Evolutionary conservation across 2,329 filamentous ascomycete species (phyloP).

Genomic region (Cordyceps pruinosa): DNA sequence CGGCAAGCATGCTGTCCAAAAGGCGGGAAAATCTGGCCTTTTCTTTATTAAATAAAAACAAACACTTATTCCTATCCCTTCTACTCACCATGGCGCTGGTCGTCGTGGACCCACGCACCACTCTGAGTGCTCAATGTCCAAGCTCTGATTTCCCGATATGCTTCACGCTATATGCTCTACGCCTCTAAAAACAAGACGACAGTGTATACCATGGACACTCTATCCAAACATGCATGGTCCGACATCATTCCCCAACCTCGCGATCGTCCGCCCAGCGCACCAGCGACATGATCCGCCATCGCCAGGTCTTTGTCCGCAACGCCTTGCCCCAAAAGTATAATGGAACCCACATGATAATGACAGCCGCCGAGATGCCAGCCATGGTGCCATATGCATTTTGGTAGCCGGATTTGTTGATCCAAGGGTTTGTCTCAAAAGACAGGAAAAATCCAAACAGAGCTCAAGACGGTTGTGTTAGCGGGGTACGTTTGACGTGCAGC

Average conservation of each 20-base stretch:
- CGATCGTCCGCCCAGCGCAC: conserved; percentile 46
- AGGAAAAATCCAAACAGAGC: conserved; percentile 48
- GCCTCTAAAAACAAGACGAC: background rate
- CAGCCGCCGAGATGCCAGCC: conserved; percentile 41
- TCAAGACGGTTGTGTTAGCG: background rate
- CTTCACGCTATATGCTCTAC: background rate
- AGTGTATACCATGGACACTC: background rate
- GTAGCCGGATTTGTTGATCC: conserved; percentile 46
- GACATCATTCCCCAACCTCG: conserved; percentile 45
- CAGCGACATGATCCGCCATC: conserved; percentile 40
- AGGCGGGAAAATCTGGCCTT: too few relatives aligned
- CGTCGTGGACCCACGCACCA: too few relatives aligned
- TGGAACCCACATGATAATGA: conserved; percentile 38
- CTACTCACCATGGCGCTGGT: too few relatives aligned
- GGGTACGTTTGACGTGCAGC: background rate
- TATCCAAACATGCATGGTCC: background rate
- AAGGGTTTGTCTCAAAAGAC: conserved; percentile 54
- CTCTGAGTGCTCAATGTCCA: too few relatives aligned
- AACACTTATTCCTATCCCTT: too few relatives aligned
- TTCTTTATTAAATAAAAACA: too few relatives aligned
- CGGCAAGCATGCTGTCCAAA: background rate
- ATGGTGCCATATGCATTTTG: conserved; percentile 44
- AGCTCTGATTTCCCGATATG: too few relatives aligned
- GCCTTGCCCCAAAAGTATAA: conserved; percentile 37
- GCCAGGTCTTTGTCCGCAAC: conserved; percentile 40